Evolutionary conservation across 768 basidiomycete species (phyloP), one percentile per base, ranked within the genome.

Genomic region (Boletus insuetus): DNA sequence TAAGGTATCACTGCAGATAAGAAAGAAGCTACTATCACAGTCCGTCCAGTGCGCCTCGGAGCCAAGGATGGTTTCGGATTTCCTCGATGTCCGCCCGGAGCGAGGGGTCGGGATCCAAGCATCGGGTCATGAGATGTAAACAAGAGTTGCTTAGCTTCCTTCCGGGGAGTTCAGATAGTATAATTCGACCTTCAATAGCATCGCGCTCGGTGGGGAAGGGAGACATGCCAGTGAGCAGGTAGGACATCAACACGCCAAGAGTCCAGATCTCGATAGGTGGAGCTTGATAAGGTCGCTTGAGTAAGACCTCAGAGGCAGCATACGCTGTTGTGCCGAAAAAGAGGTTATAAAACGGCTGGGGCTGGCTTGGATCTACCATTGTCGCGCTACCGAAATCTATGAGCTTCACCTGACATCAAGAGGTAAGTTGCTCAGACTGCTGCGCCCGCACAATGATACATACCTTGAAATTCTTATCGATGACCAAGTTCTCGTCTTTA

Each of bases 261-360:
- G 90, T 92, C 96, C 96, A 99, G 42, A 98, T 84, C 70, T 99
- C 96, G 24, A 93, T 94, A 38, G 95, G 94, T 0, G 94, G 85
- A 0, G 96, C 94, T 56, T 90, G 91, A 68, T 99, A 98, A 12
- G 84, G 81, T 66, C 85, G 84, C 70, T 94, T 93, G 31, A 82
- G 83, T 43, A 98, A 84, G 59, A 98, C 91, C 70, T 99, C 96
- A 4, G 96, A 89, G 17, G 96, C 88, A 4, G 96, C 96, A 66
- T 98, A 99, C 42, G 94, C 95, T 8, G 94, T 90, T 51, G 92
- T 95, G 24, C 96, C 96, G 68, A 89, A 97, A 72, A 96, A 97
- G 39, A 85, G 79, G 32, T 78, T 79, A 73, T 93, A 87, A 52
- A 78, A 82, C 0, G 89, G 88, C 12, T 82, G 81, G 3, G 86